Base-by-base conservation (phyloP, 2,329 filamentous ascomycete species). In the Aspergillus sp. region DNA sequence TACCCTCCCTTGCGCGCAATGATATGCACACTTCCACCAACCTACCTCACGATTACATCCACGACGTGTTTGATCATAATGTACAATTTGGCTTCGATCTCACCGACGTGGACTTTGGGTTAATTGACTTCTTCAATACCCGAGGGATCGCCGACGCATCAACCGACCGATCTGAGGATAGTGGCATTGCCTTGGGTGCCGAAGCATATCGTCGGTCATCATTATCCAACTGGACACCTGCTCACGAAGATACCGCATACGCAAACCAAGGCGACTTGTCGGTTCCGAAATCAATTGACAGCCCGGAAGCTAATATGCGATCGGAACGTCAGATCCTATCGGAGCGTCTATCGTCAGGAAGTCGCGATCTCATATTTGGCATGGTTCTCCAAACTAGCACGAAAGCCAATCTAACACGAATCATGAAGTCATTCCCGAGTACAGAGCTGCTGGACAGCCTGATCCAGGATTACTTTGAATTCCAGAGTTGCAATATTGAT, bases 281-380 rank as follows among this genome's bases (percentile, higher is more conserved):
- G 0, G 60, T 73, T 2, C 68, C 70, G 0, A 64, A 68, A 36
- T 60, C 63, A 4, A 67, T 70, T 5, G 63, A 69, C 32, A 69
- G 68, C 49, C 67, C 67, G 1, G 63, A 67, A 24, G 51, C 59
- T 0, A 62, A 18, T 47, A 47, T 59, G 10, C 57, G 57, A 2
- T 55, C 62, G n/a, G 64, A 66, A 2, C 60, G 59, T 7, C 63
- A 68, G 45, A 63, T 65, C 7, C 58, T 71, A 1, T 65, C 63
- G 1, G 70, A 72, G 24, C 61, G 64, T 1, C 53, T 73, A 3
- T 66, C 67, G 2, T 55, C 66, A 2, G 66, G 65, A 10, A 80
- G 77, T 20, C 82, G 87, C 3, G 89, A 91, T 70, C 82, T 81
- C 51, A 81, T 90, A 1, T 76, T 91, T 57, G 86, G 84, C 11